These are phyloP conservation scores for Tuber indicum DNA, from an alignment of 495 filamentous ascomycete species.

Conservation along the genomic window DNA sequence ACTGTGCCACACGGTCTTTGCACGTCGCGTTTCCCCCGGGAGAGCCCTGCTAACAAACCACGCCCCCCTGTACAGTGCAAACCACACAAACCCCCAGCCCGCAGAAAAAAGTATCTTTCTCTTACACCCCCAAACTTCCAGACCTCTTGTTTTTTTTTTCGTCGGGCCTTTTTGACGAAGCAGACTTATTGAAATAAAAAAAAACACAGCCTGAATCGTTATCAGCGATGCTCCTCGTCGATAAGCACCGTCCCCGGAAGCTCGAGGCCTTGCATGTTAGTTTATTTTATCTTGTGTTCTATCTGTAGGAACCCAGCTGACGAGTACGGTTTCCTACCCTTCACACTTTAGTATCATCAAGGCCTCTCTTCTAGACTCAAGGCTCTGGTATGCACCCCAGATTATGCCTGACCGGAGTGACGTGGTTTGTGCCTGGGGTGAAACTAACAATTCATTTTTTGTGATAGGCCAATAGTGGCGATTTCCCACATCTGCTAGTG, in stretches of 20 bases:
- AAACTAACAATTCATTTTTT: slow-evolving; percentile 10
- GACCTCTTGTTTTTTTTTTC: neutral
- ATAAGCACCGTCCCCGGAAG: slow-evolving; percentile 85
- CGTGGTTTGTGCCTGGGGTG: neutral
- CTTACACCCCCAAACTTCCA: neutral
- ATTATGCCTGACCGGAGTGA: neutral
- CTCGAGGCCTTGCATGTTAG: slow-evolving; percentile 68
- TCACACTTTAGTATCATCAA: slow-evolving; percentile 50
- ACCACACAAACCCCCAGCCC: neutral
- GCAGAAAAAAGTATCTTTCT: slow-evolving; percentile 4
- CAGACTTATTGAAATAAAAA: neutral
- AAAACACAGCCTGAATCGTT: neutral
- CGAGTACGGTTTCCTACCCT: neutral
- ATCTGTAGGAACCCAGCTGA: slow-evolving; percentile 13
- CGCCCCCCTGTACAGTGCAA: neutral
- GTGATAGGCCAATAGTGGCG: slow-evolving; percentile 79
- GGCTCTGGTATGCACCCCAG: slow-evolving; percentile 60
- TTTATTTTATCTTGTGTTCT: neutral
- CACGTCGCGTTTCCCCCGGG: slow-evolving; percentile 14
- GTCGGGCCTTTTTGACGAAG: neutral
- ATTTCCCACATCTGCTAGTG: slow-evolving; percentile 94
- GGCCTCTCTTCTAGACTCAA: slow-evolving; percentile 81
- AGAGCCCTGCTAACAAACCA: neutral
- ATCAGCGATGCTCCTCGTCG: slow-evolving; percentile 63
- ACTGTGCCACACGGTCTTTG: slow-evolving; percentile 1